Base-by-base conservation (phyloP, 1,139 yeast species). In the Hansenula sp. region DNA sequence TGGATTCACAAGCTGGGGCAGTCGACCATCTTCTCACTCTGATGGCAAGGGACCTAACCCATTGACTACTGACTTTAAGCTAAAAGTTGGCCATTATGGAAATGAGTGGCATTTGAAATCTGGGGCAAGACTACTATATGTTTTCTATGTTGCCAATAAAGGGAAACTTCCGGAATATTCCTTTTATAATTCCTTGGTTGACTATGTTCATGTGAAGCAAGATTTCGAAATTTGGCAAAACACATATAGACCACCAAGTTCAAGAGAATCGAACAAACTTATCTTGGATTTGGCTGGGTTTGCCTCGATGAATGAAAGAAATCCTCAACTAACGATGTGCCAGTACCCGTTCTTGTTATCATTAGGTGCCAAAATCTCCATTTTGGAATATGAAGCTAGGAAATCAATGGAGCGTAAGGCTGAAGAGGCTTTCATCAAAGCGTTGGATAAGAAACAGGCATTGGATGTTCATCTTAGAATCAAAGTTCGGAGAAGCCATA, bases 151-250 rank as follows among this genome's bases (percentile, higher is more conserved):
- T 40, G 83, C 88, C 2, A 84, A 83, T 54, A 62, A 42, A 27
- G 19, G 30, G 24, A 70, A 66, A 38, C 55, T 79, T 1, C 75
- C 82, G 0, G 67, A 72, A 5, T 74, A 81, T 13, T 55, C 66
- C 1, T 93, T 90, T 56, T 93, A 91, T 67, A 91, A 91, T 59
- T 75, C 87, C 4, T 69, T 90, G 64, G 84, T 86, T 2, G 98
- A 93, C 61, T 87, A 74, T 61, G 81, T 89, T 24, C 86, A 87
- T 56, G 73, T 87, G 31, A 77, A 74, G 46, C 74, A 79, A 49
- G 99, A 93, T 62, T 93, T 85, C 63, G 95, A 87, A 54, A 71
- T 77, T 0, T 91, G 98, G 98, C 88, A 84, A 48, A 58, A 49
- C 9, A 33, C 39, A 3, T 48, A 45, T 36, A 47, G 32, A 17